Evolutionary conservation across 1,139 yeast genomes (phyloP).

Genomic region (Hanseniaspora sp.): DNA sequence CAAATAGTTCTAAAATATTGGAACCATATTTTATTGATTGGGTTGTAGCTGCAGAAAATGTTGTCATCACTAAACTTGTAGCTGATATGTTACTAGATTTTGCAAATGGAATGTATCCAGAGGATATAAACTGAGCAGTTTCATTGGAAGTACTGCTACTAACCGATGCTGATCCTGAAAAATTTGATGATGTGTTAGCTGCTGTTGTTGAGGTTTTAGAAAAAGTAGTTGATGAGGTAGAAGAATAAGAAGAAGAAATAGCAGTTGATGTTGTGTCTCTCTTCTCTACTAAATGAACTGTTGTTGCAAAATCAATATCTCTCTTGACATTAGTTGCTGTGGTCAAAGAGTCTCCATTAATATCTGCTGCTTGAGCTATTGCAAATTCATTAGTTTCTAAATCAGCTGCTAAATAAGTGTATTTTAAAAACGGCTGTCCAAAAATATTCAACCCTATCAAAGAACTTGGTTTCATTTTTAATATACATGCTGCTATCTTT

Average conservation of each 20-base stretch:
- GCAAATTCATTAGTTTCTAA: constrained; percentile 50
- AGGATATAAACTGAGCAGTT: constrained; percentile 27
- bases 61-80: constrained; percentile 27
- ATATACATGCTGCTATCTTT: constrained; percentile 42
- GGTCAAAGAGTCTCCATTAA: background rate
- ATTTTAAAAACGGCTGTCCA: constrained; percentile 51
- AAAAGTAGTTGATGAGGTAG: background rate
- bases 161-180: too few relatives aligned
- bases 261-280: too few relatives aligned
- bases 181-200: background rate
- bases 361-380: constrained; percentile 37
- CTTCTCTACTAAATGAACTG: background rate
- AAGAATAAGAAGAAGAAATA: background rate
- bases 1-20: constrained; percentile 12
- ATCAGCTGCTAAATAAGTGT: constrained; percentile 56
- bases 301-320: constrained; percentile 1
- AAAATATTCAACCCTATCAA: constrained; percentile 45
- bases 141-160: background rate
- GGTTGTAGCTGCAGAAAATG: constrained; percentile 18
- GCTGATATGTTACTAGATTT: constrained; percentile 29
- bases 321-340: constrained; percentile 16
- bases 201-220: background rate
- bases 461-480: constrained; percentile 46
- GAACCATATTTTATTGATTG: constrained; percentile 16
- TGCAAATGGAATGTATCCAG: constrained; percentile 45